Conservation (phyloP, 75 land plant genomes). For the Isoetes taiwanensis region DNA sequence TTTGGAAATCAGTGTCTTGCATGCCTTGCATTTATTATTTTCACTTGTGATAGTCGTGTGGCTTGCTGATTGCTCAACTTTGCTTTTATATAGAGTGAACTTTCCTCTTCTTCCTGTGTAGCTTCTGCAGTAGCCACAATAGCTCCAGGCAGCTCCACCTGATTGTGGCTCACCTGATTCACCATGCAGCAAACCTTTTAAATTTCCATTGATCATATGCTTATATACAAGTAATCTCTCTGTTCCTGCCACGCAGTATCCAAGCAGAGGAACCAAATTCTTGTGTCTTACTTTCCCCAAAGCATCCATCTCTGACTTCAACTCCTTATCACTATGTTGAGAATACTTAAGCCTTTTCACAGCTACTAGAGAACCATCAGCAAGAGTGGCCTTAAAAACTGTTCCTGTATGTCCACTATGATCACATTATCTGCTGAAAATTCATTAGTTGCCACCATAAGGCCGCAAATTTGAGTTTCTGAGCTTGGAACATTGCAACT, state of each 20-base stretch:
- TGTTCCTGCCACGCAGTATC: background rate
- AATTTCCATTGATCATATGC: background rate
- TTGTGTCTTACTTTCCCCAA: background rate
- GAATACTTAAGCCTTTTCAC: background rate
- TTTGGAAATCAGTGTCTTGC: no score
- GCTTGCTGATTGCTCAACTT: no score
- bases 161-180: background rate
- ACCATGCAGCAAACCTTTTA: background rate
- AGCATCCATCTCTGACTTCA: constrained; percentile 3
- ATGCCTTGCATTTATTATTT: no score
- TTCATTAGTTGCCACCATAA: background rate
- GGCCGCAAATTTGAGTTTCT: background rate
- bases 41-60: no score
- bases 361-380: background rate
- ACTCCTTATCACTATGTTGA: background rate
- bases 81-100: no score
- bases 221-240: background rate
- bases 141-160: no score
- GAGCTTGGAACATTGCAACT: background rate
- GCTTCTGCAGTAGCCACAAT: no score
- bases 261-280: constrained; percentile 2
- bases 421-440: background rate
- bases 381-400: background rate
- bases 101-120: no score
- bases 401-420: background rate